Evolutionary conservation across 495 filamentous ascomycete genomes (phyloP), one percentile per base, ranked within the genome.

Genomic region (Parathielavia hyrcaniae): DNA sequence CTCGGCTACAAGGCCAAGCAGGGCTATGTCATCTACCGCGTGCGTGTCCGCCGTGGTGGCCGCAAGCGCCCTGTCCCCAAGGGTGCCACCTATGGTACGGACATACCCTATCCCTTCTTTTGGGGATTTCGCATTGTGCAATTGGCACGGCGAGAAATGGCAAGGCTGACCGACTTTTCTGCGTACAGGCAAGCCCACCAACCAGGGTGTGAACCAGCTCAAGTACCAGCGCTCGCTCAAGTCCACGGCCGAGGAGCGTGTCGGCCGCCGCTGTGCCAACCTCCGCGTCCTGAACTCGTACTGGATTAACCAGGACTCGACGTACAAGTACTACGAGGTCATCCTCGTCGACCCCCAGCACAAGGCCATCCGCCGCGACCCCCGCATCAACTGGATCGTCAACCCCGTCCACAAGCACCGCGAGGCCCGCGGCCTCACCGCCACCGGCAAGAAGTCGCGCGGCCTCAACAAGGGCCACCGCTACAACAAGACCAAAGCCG

Each of bases 291-390:
- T 99, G 73, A 99, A 97, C 84, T 96, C 91, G 66, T 99, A 99
- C 90, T 99, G 93, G 93, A 90, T 97, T 86, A 99, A 99, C 85
- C 93, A 99, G 83, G 93, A 99, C 83, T 96, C 91, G 55, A 97
- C 93, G 79, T 99, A 97, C 89, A 99, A 99, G 84, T 99, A 97
- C 86, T 99, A 83, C 81, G 93, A 99, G 80, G 85, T 99, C 76
- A 97, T 99, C 82, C 88, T 97, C 67, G 95, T 99, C 73, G 93
- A 99, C 81, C 95, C 93, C 71, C 86, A 95, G 81, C 93, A 99
- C 88, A 97, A 97, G 85, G 93, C 95, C 74, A 99, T 97, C 81
- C 92, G 93, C 76, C 90, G 88, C 66, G 93, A 99, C 78, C 81
- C 93, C 67, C 90, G 93, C 74, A 97, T 99, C 86, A 99, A 96